Conservation (phyloP, 1,284 basidiomycete species). For the Xerocomus alliaceus region DNA sequence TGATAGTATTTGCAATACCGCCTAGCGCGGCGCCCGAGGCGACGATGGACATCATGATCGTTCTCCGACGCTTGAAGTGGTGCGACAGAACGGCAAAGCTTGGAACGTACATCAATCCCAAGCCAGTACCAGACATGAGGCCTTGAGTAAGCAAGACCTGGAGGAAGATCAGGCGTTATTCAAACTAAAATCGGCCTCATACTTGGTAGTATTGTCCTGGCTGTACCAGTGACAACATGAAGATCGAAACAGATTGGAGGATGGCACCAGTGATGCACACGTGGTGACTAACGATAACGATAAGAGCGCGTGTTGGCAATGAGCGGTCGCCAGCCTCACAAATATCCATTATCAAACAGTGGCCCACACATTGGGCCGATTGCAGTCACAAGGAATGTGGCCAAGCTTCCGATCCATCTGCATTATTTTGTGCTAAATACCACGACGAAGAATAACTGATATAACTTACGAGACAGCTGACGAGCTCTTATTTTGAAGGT, state of each 20-base stretch:
- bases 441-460: not conserved
- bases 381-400: conserved; percentile 23
- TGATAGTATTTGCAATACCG: conserved; percentile 42
- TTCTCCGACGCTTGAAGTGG: conserved; percentile 41
- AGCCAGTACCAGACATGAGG: conserved; percentile 39
- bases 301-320: not conserved
- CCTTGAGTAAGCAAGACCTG: conserved; percentile 47
- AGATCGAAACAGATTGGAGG: conserved; percentile 39
- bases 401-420: conserved; percentile 41
- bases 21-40: conserved; percentile 43
- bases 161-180: not conserved
- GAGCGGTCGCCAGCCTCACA: conserved; percentile 27
- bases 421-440: not conserved
- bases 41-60: conserved; percentile 41
- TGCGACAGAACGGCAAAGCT: conserved; percentile 45
- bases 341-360: conserved; percentile 41
- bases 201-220: conserved; percentile 46
- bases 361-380: conserved; percentile 35
- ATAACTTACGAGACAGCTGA: conserved; percentile 40
- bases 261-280: conserved; percentile 31
- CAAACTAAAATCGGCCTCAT: not conserved
- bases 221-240: conserved; percentile 46
- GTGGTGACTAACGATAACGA: conserved; percentile 6
- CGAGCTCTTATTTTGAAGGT: conserved; percentile 40
- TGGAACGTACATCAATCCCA: conserved; percentile 43